phyloP scores from a whole-genome alignment of 106 monocot genomes.

The Dendrobium nobile region DNA sequence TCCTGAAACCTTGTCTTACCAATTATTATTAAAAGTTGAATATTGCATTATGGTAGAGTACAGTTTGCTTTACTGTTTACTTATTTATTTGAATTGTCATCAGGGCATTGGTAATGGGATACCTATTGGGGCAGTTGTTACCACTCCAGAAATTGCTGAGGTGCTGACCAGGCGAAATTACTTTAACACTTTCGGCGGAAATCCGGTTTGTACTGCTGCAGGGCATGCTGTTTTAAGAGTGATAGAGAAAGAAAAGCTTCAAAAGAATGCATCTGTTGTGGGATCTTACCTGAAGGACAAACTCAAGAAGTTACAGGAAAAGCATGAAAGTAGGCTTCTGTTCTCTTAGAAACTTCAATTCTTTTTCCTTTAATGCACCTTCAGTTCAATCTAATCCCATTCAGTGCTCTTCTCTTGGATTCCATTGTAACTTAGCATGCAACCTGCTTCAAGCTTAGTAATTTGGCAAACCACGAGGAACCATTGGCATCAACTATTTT shows the following conservation, averaged over 20 bases:
- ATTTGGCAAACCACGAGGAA: neutral
- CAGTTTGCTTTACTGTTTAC: neutral
- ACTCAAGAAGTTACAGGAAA: constrained; percentile 43
- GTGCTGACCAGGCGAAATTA: constrained; percentile 63
- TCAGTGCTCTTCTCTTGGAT: neutral
- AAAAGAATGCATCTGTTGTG: constrained; percentile 60
- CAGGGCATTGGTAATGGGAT: constrained; percentile 84
- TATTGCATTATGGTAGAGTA: neutral
- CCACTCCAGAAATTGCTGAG: constrained; percentile 66
- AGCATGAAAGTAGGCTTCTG: constrained; percentile 55
- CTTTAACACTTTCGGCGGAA: constrained; percentile 82
- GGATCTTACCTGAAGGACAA: constrained; percentile 65
- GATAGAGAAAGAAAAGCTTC: constrained; percentile 71
- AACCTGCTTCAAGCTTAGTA: neutral
- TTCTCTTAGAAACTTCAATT: neutral
- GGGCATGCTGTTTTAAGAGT: constrained; percentile 69
- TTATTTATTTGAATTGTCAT: neutral
- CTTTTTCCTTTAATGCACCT: neutral
- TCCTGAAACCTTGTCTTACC: neutral
- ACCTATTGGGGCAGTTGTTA: constrained; percentile 70
- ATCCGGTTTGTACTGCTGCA: constrained; percentile 64
- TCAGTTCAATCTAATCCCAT: neutral
- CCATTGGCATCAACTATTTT: neutral
- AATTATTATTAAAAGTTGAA: neutral
- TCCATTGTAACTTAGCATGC: neutral